A percentile compares a stretch with the other conserved stretches of the same genome.
Evolutionary conservation across 495 filamentous ascomycete species (phyloP).

Genomic region (Wilcoxina mikolae): DNA sequence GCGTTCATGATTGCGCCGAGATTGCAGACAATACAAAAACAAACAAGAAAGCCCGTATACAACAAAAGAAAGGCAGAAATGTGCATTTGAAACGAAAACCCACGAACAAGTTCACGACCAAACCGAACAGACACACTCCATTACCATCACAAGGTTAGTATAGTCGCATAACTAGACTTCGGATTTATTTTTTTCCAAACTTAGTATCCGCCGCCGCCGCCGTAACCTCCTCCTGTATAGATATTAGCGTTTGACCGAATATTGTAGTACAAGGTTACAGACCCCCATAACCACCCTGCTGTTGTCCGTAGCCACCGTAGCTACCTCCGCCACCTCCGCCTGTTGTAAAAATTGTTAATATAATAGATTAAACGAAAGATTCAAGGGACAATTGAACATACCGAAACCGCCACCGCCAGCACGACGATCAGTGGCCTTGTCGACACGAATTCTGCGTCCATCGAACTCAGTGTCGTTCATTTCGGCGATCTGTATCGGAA

Average conservation of each 20-base stretch:
- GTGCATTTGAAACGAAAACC: conserved; percentile 6
- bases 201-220: conserved; percentile 9
- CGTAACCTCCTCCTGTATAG: conserved; percentile 3
- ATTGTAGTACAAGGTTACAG: conserved; percentile 7
- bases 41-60: conserved; percentile 4
- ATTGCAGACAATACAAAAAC: neutral
- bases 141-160: conserved; percentile 18
- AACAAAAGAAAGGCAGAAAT: conserved; percentile 4
- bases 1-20: conserved; percentile 2
- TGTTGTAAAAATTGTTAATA: too few species aligned
- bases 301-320: neutral
- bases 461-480: conserved; percentile 99
- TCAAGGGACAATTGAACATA: too few species aligned
- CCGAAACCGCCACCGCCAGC: conserved; percentile 13
- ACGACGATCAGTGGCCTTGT: conserved; percentile 68
- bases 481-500: conserved; percentile 35
- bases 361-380: too few species aligned
- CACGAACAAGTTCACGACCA: conserved; percentile 1
- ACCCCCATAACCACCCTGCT: neutral
- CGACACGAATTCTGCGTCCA: conserved; percentile 86
- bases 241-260: conserved; percentile 2
- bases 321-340: conserved; percentile 7
- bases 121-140: conserved; percentile 8
- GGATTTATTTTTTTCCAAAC: neutral
- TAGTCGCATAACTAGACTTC: conserved; percentile 12